Percentiles rank a stretch among this genome's conserved stretches.
These are phyloP conservation scores for Rhodocollybia butyracea DNA, from an alignment of 768 basidiomycete genomes.

Conservation along the genomic window DNA sequence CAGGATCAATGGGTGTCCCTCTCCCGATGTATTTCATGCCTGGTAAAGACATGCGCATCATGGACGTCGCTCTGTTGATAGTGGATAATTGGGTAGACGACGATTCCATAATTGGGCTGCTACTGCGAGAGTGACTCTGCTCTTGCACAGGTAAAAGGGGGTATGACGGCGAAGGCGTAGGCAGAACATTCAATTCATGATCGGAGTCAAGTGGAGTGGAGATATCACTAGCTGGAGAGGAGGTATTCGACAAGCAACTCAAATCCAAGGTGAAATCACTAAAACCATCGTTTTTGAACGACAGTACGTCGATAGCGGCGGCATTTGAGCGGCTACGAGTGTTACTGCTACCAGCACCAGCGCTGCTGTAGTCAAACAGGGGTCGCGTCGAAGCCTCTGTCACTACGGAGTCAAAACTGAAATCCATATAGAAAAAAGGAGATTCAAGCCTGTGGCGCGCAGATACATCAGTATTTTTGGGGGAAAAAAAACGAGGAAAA, in stretches of 20 bases:
- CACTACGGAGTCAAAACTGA: conserved; percentile 3
- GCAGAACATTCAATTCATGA: conserved; percentile 18
- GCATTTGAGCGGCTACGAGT: conserved; percentile 11
- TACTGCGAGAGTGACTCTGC: conserved; percentile 11
- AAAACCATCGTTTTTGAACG: conserved; percentile 37
- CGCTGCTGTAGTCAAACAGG: conserved; percentile 1
- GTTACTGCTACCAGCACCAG: conserved; percentile 13
- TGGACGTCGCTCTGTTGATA: conserved; percentile 19
- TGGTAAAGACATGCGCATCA: conserved; percentile 42
- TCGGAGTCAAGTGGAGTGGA: conserved; percentile 25
- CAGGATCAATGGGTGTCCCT: conserved; percentile 46
- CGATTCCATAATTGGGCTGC: conserved; percentile 13
- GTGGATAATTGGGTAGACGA: background rate
- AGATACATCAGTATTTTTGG: background rate
- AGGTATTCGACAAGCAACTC: conserved; percentile 37
- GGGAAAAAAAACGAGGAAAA: background rate
- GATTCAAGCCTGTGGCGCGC: background rate
- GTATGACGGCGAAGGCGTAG: conserved; percentile 15
- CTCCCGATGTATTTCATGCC: conserved; percentile 41
- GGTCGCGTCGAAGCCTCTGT: background rate
- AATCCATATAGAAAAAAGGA: background rate
- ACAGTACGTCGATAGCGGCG: conserved; percentile 19
- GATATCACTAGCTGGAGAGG: conserved; percentile 36
- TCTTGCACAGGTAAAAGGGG: conserved; percentile 9
- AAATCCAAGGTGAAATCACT: conserved; percentile 46